Conservation (phyloP, 1,139 yeast species). For the Yarrowia galli region DNA sequence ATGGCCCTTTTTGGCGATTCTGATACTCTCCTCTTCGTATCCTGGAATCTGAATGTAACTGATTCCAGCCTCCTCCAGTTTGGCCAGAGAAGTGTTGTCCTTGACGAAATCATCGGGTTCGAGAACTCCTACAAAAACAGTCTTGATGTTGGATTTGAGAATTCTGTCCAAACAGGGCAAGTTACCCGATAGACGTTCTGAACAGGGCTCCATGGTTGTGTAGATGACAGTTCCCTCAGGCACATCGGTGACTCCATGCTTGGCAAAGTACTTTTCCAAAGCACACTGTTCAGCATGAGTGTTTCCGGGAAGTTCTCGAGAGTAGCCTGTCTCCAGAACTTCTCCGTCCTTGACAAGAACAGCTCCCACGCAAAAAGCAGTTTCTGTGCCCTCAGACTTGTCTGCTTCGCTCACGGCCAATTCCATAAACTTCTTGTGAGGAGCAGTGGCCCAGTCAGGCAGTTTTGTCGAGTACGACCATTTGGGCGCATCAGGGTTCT, state of each 20-base stretch:
- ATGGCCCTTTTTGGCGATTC: slow-evolving; percentile 83
- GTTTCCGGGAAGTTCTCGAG: slow-evolving; percentile 91
- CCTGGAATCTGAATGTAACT: slow-evolving; percentile 86
- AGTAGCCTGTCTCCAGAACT: slow-evolving; percentile 79
- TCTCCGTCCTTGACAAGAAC: slow-evolving; percentile 72
- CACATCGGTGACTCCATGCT: slow-evolving; percentile 53
- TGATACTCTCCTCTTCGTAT: slow-evolving; percentile 72
- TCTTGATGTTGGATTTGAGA: slow-evolving; percentile 62
- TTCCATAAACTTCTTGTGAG: slow-evolving; percentile 62
- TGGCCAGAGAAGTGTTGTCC: slow-evolving; percentile 69
- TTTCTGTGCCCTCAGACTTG: slow-evolving; percentile 80
- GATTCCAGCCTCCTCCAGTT: slow-evolving; percentile 63
- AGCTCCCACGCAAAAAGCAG: slow-evolving; percentile 96
- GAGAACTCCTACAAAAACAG: slow-evolving; percentile 88
- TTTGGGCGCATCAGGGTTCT: slow-evolving; percentile 50
- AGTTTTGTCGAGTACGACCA: slow-evolving; percentile 84
- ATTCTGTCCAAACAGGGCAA: slow-evolving; percentile 87
- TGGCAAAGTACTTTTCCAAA: slow-evolving; percentile 69
- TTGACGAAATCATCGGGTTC: slow-evolving; percentile 91
- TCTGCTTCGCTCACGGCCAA: slow-evolving; percentile 78
- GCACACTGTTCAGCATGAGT: slow-evolving; percentile 99
- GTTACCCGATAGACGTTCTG: slow-evolving; percentile 87
- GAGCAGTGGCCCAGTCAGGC: slow-evolving; percentile 85
- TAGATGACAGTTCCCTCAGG: slow-evolving; percentile 84
- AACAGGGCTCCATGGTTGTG: slow-evolving; percentile 99